Percentiles rank a stretch among this genome's conserved stretches.
These are phyloP conservation scores for Nicotiana knightiana DNA, from an alignment of 257 asterid species.

Conservation along the genomic window DNA sequence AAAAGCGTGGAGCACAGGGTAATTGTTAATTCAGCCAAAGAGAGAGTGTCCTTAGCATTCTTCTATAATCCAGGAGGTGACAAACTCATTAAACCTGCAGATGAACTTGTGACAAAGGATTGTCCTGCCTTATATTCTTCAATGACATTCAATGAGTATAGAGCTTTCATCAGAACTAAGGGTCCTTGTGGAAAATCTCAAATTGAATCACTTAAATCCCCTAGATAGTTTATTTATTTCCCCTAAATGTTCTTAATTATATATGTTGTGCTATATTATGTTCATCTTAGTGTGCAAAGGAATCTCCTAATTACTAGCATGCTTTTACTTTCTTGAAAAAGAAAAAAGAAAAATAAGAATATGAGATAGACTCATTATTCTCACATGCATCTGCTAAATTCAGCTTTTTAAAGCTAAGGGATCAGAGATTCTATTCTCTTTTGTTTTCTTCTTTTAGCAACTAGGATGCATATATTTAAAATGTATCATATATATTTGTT, in stretches of 20 bases:
- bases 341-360: too few species aligned
- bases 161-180: constrained; percentile 26
- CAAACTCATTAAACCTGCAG: constrained; percentile 20
- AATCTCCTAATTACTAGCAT: not conserved
- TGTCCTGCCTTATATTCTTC: constrained; percentile 22
- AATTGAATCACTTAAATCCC: constrained; percentile 26
- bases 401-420: too few species aligned
- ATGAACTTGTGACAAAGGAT: constrained; percentile 26
- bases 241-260: not conserved
- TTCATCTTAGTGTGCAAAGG: not conserved
- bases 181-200: constrained; percentile 38
- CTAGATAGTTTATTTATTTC: not conserved
- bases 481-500: not conserved
- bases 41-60: constrained; percentile 31
- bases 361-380: too few species aligned
- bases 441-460: too few species aligned
- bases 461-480: too few species aligned
- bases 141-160: constrained; percentile 30
- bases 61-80: constrained; percentile 39
- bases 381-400: too few species aligned
- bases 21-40: constrained; percentile 29
- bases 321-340: not conserved
- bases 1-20: constrained; percentile 45
- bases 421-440: too few species aligned
- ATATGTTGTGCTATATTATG: not conserved